phyloP scores from a whole-genome alignment of 1,284 basidiomycete genomes.

The Ustanciosporium gigantosporum region DNA sequence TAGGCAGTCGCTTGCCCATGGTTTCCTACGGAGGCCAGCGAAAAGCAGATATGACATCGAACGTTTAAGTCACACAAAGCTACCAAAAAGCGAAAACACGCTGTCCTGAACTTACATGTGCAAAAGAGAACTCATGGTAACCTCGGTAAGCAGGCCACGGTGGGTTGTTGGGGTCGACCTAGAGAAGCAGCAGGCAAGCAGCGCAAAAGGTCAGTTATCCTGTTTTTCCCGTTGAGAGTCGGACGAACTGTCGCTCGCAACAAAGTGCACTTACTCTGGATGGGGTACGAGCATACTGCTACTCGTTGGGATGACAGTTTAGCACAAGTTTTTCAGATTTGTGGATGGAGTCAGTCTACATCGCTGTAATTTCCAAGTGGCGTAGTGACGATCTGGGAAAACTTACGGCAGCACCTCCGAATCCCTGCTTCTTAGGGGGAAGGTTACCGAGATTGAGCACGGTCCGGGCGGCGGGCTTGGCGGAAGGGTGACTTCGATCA shows the following conservation, averaged over 20 bases:
- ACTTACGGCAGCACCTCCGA: conserved; percentile 30
- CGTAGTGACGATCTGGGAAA: no score
- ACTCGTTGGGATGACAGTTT: no score
- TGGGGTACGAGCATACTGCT: conserved; percentile 47
- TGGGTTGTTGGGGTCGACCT: conserved; percentile 81
- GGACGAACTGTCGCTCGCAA: no score
- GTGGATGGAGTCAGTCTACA: no score
- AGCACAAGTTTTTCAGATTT: no score
- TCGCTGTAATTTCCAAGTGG: no score
- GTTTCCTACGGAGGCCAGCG: conserved; percentile 41
- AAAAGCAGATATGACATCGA: no score
- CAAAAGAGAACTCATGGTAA: conserved; percentile 94
- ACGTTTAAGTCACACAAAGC: no score
- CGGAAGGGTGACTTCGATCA: conserved; percentile 48
- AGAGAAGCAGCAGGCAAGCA: conserved; percentile 1
- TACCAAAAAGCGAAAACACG: no score
- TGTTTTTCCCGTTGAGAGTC: no score
- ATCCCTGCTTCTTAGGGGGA: conserved; percentile 57
- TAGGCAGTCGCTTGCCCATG: conserved; percentile 90
- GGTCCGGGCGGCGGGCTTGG: conserved; percentile 57
- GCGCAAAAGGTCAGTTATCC: no score
- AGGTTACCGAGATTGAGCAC: conserved; percentile 60
- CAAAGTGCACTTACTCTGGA: conserved; percentile 28
- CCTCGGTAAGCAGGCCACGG: conserved; percentile 87
- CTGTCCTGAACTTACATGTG: conserved; percentile 69